Percentiles rank a stretch among this genome's conserved stretches.
phyloP scores from a whole-genome alignment of 352 stramenopile genomes.

The Phytophthora hibernalis region DNA sequence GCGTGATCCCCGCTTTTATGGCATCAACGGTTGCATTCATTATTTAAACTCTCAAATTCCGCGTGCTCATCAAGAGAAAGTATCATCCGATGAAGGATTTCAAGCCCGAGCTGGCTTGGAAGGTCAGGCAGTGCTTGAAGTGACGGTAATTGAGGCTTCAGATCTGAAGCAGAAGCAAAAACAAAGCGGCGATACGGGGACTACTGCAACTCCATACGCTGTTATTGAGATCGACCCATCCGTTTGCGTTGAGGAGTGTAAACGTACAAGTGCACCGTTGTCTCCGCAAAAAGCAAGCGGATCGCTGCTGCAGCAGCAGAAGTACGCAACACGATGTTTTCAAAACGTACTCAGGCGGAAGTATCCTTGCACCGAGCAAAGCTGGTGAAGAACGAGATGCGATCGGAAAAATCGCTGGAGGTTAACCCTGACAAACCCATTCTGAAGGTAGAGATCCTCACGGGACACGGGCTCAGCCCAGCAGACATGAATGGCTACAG shows the following conservation, averaged over 20 bases:
- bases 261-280: constrained; percentile 49
- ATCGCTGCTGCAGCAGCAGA: constrained; percentile 51
- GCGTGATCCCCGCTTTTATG: constrained; percentile 76
- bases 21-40: constrained; percentile 82
- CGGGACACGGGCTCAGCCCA: constrained; percentile 61
- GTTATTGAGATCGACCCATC: constrained; percentile 69
- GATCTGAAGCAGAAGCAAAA: constrained; percentile 37
- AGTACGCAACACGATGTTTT: constrained; percentile 52
- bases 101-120: constrained; percentile 60
- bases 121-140: constrained; percentile 65
- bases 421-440: constrained; percentile 38
- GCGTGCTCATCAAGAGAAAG: constrained; percentile 60
- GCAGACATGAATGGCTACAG: constrained; percentile 75
- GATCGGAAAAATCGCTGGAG: constrained; percentile 53
- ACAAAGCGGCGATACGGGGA: constrained; percentile 26
- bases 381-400: constrained; percentile 64
- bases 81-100: constrained; percentile 65
- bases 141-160: constrained; percentile 53
- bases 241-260: constrained; percentile 63
- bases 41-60: constrained; percentile 68
- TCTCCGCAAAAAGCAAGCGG: constrained; percentile 57
- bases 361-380: constrained; percentile 64
- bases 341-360: constrained; percentile 58
- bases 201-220: constrained; percentile 54
- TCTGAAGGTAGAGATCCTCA: constrained; percentile 65